phyloP scores from a whole-genome alignment of 1,284 basidiomycete species.

The Anthracocystis panici-leucophaei region DNA sequence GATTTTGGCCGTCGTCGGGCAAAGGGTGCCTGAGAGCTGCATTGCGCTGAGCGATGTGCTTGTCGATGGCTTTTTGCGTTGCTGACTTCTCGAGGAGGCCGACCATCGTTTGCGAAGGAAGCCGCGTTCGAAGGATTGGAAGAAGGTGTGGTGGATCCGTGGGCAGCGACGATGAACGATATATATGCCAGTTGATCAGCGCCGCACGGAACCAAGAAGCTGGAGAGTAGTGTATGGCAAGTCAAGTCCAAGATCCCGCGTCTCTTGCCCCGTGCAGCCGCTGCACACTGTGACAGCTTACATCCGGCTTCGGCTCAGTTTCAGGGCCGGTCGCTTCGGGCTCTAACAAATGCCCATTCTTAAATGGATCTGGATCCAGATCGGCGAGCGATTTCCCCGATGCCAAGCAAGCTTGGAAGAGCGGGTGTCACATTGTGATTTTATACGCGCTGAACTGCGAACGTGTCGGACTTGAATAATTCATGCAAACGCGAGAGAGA shows the following conservation, averaged over 20 bases:
- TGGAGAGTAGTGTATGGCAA: background rate
- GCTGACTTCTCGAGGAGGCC: constrained; percentile 22
- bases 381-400: background rate
- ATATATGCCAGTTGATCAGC: too few species aligned
- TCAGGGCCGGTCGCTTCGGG: background rate
- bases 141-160: background rate
- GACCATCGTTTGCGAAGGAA: background rate
- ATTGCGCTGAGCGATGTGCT: constrained; percentile 26
- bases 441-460: background rate
- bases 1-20: constrained; percentile 7
- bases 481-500: constrained; percentile 1
- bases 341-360: background rate
- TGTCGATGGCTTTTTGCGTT: constrained; percentile 30
- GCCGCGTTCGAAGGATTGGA: background rate
- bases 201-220: background rate
- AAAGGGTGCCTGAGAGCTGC: constrained; percentile 16
- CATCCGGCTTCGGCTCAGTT: background rate
- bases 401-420: too few species aligned
- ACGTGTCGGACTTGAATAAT: constrained; percentile 1
- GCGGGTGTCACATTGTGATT: background rate
- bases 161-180: background rate
- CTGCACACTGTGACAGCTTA: background rate
- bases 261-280: too few species aligned
- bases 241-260: too few species aligned
- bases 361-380: background rate